Evolutionary conservation across 1,284 basidiomycete genomes (phyloP).

Genomic region (Hortiboletus rubellus): DNA sequence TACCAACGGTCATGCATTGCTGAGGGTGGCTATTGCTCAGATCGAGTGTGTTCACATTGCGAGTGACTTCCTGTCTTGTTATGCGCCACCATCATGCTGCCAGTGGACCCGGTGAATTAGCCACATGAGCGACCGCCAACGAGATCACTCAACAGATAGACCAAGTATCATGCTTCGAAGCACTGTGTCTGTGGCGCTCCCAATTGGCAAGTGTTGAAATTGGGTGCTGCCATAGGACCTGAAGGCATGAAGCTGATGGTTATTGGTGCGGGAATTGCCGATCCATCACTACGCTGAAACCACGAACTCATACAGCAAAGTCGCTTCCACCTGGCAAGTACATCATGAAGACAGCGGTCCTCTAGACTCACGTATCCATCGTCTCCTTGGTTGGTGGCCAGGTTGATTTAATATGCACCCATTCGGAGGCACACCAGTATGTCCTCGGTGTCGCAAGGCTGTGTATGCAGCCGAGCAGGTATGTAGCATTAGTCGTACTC

Average conservation of each 20-base stretch:
- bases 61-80: too few relatives aligned
- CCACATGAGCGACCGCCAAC: not conserved
- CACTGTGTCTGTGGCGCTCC: not conserved
- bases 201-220: not conserved
- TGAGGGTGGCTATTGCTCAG: too few relatives aligned
- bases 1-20: not conserved
- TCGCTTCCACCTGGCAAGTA: conserved; percentile 16
- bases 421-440: conserved; percentile 63
- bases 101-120: not conserved
- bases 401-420: conserved; percentile 50
- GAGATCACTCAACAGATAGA: not conserved
- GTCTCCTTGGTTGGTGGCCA: not conserved
- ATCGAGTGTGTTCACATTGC: too few relatives aligned
- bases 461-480: conserved; percentile 85
- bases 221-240: not conserved
- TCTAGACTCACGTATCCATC: conserved; percentile 1
- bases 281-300: conserved; percentile 6
- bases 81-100: not conserved
- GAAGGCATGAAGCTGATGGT: not conserved
- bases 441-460: conserved; percentile 63
- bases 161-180: not conserved
- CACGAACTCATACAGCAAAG: not conserved
- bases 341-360: not conserved
- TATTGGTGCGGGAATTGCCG: conserved; percentile 24
- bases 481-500: conserved; percentile 21